Evolutionary conservation across 176 grass and related monocot species (phyloP), one percentile per base, ranked within the genome.

Genomic region (Melocanna baccifera): DNA sequence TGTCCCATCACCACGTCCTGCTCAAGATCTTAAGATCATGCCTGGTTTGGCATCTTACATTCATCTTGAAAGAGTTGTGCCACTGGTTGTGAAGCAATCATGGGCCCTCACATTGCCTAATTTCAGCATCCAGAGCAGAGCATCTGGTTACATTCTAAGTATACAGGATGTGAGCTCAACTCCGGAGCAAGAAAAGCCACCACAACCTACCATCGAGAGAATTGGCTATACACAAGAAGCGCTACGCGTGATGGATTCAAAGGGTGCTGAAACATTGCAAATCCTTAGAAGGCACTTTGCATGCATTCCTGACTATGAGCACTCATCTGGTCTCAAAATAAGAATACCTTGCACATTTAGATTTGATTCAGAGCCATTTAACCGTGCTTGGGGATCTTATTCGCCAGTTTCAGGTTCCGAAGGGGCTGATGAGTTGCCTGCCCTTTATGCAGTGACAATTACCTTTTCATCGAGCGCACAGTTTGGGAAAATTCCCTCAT

Each of bases 281-380:
- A 85, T 95, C 76, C 89, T 98, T 42, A 88, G 91, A 74, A 92
- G 83, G 51, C 90, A 95, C 81, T 98, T 98, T 16, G 12, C 76
- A 3, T 93, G 83, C 84, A 87, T 98, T 80, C 96, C 92, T 57
- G 96, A 98, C 71, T 92, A 90, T 47, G 77, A 83, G 45, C 81
- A 91, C 63, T 92, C 91, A 78, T 42, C 73, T 81, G 92, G 88
- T 85, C 86, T 92, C 67, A 98, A 95, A 79, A 91, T 98, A 80
- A 93, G 77, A 81, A 95, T 98, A 89, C 91, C 77, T 9, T 98
- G 93, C 80, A 82, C 75, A 71, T 92, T 98, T 83, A 90, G 89
- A 73, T 98, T 98, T 36, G 87, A 98, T 14, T 86, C 96, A 28
- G 93, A 98, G 69, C 73, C 87, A 64, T 98, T 98, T 87, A 92